phyloP scores from a whole-genome alignment of 345 rosid genomes.

The Rhodomyrtus tomentosa region DNA sequence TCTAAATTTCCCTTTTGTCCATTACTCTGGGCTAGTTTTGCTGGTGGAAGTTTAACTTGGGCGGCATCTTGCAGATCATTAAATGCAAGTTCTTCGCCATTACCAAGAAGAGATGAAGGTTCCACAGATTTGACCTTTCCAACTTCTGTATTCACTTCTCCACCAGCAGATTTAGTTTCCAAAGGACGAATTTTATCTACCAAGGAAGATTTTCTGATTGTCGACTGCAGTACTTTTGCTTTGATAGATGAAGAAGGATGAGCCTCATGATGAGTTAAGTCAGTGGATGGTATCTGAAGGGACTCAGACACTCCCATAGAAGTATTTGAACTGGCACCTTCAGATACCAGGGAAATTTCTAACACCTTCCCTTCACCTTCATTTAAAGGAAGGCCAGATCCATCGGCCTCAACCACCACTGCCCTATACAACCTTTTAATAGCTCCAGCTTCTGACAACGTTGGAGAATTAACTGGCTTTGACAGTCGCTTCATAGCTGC shows the following conservation, averaged over 20 bases:
- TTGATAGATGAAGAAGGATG: slow-evolving; percentile 5
- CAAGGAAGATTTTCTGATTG: not conserved
- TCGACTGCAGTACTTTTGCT: slow-evolving; percentile 5
- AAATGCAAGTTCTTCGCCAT: not conserved
- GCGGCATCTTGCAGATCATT: not conserved
- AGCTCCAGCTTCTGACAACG: slow-evolving; percentile 44
- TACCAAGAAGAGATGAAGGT: slow-evolving; percentile 8
- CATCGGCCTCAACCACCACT: slow-evolving; percentile 53
- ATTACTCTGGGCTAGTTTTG: slow-evolving; percentile 5
- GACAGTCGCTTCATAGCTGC: slow-evolving; percentile 73
- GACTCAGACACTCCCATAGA: slow-evolving; percentile 7
- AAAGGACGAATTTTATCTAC: not conserved
- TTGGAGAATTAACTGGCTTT: slow-evolving; percentile 30
- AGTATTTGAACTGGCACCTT: slow-evolving; percentile 14
- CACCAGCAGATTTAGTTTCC: not conserved
- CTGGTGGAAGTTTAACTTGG: not conserved
- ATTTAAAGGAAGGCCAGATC: slow-evolving; percentile 26
- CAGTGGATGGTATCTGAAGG: slow-evolving; percentile 12
- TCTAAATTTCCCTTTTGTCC: not conserved
- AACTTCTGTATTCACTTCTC: not conserved
- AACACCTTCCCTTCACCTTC: slow-evolving; percentile 35
- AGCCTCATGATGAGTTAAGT: slow-evolving; percentile 11
- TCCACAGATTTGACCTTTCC: slow-evolving; percentile 9
- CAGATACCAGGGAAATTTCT: slow-evolving; percentile 59
- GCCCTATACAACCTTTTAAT: slow-evolving; percentile 53